phyloP scores from a whole-genome alignment of 768 basidiomycete genomes.

The Kondoa malvinella region DNA sequence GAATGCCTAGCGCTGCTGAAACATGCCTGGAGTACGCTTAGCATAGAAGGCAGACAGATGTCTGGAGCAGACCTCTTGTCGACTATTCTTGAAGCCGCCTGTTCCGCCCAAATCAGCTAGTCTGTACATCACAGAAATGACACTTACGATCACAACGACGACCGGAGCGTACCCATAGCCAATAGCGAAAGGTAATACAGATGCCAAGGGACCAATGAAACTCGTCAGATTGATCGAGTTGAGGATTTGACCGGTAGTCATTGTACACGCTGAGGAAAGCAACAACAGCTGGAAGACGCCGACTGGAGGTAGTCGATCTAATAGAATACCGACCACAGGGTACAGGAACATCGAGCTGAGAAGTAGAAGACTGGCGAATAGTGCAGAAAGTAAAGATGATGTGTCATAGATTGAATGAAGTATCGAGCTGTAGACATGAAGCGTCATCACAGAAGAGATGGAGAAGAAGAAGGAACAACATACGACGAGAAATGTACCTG shows the following conservation, averaged over 20 bases:
- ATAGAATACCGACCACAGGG: background rate
- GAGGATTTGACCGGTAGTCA: background rate
- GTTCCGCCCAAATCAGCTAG: too few species aligned
- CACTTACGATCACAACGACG: background rate
- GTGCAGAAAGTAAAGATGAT: background rate
- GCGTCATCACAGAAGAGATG: too few species aligned
- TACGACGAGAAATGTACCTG: background rate
- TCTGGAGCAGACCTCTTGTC: background rate
- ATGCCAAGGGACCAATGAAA: background rate
- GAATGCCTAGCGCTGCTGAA: background rate
- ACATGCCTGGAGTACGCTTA: background rate
- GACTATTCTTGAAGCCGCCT: background rate
- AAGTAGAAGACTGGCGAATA: background rate
- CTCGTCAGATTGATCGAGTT: background rate
- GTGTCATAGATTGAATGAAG: background rate
- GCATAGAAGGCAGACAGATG: background rate
- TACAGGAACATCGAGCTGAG: slow-evolving; percentile 3
- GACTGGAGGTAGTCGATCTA: background rate
- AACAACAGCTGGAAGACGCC: background rate
- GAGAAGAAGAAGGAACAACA: too few species aligned
- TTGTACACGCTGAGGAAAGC: background rate
- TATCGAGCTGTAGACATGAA: background rate
- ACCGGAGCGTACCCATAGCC: slow-evolving; percentile 5
- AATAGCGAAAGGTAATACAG: slow-evolving; percentile 1
- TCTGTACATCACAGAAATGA: too few species aligned